These are phyloP conservation scores for Mortierella hygrophila DNA, from an alignment of 192 early-diverging fungal genomes.

Conservation along the genomic window DNA sequence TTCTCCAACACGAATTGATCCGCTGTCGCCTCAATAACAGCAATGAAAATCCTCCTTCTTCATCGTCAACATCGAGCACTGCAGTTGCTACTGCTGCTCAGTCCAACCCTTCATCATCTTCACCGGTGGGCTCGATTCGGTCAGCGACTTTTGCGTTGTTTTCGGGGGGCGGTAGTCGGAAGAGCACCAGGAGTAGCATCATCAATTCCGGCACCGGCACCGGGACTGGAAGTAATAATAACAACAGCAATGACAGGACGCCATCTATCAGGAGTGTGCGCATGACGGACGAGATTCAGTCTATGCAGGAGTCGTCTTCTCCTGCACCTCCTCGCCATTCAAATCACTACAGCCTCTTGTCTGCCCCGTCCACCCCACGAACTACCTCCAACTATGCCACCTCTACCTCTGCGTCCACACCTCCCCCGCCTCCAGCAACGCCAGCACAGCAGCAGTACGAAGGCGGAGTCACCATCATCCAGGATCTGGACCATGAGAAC, in stretches of 20 bases:
- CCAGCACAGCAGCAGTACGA: constrained; percentile 6
- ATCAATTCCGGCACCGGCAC: background rate
- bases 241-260: background rate
- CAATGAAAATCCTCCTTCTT: background rate
- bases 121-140: constrained; percentile 15
- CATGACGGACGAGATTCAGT: constrained; percentile 5
- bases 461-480: background rate
- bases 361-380: background rate
- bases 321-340: background rate
- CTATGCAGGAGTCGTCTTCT: constrained; percentile 3
- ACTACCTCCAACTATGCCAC: background rate
- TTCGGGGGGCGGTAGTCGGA: constrained; percentile 25
- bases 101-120: background rate
- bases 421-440: background rate
- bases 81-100: background rate
- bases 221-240: no score
- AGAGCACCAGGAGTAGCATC: constrained; percentile 6
- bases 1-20: constrained; percentile 25
- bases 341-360: background rate
- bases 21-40: background rate
- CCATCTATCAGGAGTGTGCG: constrained; percentile 5
- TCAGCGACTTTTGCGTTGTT: constrained; percentile 33
- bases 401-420: background rate
- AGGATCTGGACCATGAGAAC: constrained; percentile 12
- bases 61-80: no score